These are phyloP conservation scores for Bretschneidera sinensis DNA, from an alignment of 345 rosid species.

Conservation along the genomic window DNA sequence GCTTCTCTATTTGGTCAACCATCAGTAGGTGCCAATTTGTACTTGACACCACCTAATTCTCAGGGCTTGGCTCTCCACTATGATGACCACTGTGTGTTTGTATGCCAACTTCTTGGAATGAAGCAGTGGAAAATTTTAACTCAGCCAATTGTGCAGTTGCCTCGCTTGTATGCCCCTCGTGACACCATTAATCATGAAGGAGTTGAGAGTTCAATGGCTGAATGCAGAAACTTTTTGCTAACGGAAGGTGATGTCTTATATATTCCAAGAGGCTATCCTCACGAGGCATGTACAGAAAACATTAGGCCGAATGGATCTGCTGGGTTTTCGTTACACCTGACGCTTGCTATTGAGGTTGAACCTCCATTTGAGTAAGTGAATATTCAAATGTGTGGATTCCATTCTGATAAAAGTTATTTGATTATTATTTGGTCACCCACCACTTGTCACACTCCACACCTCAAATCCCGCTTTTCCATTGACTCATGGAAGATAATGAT, in stretches of 20 bases:
- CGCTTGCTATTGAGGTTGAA: slow-evolving; percentile 58
- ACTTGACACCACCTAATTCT: slow-evolving; percentile 58
- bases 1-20: slow-evolving; percentile 68
- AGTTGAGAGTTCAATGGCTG: slow-evolving; percentile 17
- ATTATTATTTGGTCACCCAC: not conserved
- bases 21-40: slow-evolving; percentile 56
- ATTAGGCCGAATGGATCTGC: slow-evolving; percentile 14
- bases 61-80: slow-evolving; percentile 55
- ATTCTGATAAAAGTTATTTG: slow-evolving; percentile 2
- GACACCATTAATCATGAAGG: slow-evolving; percentile 15
- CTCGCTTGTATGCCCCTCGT: slow-evolving; percentile 44
- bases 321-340: slow-evolving; percentile 48
- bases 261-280: slow-evolving; percentile 56
- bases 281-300: slow-evolving; percentile 42
- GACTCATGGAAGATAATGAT: not conserved
- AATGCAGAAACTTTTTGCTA: slow-evolving; percentile 26
- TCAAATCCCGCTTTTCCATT: not conserved
- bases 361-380: slow-evolving; percentile 62
- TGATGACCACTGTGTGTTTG: slow-evolving; percentile 67
- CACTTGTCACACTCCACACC: not conserved
- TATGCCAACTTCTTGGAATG: slow-evolving; percentile 48
- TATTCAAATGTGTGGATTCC: slow-evolving; percentile 1
- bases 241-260: slow-evolving; percentile 55
- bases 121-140: slow-evolving; percentile 44
- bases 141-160: slow-evolving; percentile 32